phyloP scores from a whole-genome alignment of 2,329 filamentous ascomycete species.

The Cordyceps sp. region DNA sequence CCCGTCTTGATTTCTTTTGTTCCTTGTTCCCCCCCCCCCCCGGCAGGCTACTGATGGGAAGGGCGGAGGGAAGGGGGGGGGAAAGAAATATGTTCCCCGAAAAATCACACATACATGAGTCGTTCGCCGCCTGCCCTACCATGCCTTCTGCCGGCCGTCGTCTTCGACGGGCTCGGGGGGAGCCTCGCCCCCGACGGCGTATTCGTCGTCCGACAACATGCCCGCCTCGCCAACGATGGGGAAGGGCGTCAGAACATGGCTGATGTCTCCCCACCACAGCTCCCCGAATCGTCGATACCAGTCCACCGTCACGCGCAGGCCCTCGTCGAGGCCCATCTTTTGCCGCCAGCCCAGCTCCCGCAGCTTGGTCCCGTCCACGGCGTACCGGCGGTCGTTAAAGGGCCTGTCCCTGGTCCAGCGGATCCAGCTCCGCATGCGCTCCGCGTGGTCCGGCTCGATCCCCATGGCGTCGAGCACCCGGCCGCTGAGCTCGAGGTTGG shows the following conservation, averaged over 20 bases:
- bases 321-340: conserved; percentile 46
- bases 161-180: no score
- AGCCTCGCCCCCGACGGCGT: conserved; percentile 17
- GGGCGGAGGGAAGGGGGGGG: no score
- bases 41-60: no score
- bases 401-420: conserved; percentile 64
- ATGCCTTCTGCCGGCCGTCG: no score
- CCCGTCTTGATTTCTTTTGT: no score
- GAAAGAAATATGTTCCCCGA: no score
- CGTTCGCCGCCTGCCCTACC: no score
- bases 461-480: conserved; percentile 47
- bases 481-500: conserved; percentile 52
- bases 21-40: no score
- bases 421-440: conserved; percentile 46
- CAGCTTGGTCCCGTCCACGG: conserved; percentile 54
- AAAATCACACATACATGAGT: no score
- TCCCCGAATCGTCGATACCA: conserved; percentile 55
- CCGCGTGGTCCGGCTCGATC: conserved; percentile 29
- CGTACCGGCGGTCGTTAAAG: conserved; percentile 62
- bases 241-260: conserved; percentile 50
- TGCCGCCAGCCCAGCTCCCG: conserved; percentile 52
- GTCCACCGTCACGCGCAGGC: conserved; percentile 45
- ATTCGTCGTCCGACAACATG: conserved; percentile 31
- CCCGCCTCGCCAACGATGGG: conserved; percentile 40
- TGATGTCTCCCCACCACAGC: conserved; percentile 58